phyloP scores from a whole-genome alignment of 495 filamentous ascomycete genomes.

The Thermochaetoides thermophila region DNA sequence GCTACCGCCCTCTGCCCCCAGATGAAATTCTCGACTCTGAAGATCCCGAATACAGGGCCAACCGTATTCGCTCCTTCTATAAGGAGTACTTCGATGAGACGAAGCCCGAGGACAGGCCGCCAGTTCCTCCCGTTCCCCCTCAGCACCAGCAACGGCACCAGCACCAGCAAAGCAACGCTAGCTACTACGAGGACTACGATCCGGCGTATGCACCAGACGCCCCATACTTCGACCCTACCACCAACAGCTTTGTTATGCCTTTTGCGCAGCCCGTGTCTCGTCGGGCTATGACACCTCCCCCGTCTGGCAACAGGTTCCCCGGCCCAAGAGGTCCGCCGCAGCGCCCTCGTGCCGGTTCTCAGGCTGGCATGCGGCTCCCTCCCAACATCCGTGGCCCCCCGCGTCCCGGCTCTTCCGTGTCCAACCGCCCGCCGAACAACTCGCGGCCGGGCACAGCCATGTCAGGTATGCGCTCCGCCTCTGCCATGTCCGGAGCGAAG shows the following conservation, averaged over 20 bases:
- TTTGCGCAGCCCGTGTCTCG: slow-evolving; percentile 73
- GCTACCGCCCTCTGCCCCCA: slow-evolving; percentile 82
- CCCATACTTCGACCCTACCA: slow-evolving; percentile 59
- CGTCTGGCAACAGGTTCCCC: slow-evolving; percentile 56
- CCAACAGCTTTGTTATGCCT: slow-evolving; percentile 59
- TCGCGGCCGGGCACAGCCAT: slow-evolving; percentile 51
- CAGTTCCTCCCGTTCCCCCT: slow-evolving; percentile 19
- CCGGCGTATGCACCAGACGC: slow-evolving; percentile 45
- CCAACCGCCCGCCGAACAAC: slow-evolving; percentile 22
- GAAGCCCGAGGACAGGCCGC: slow-evolving; percentile 33
- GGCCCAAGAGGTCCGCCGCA: slow-evolving; percentile 23
- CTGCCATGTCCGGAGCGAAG: slow-evolving; percentile 22
- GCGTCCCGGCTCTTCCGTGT: slow-evolving; percentile 30
- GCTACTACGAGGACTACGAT: slow-evolving; percentile 60
- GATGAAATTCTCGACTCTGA: slow-evolving; percentile 52
- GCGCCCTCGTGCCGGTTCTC: slow-evolving; percentile 21
- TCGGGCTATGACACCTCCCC: slow-evolving; percentile 94
- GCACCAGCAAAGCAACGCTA: slow-evolving; percentile 15
- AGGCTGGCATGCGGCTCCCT: slow-evolving; percentile 20
- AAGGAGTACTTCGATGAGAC: slow-evolving; percentile 97
- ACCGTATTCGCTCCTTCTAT: slow-evolving; percentile 95
- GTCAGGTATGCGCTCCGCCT: slow-evolving; percentile 38
- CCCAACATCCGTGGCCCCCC: slow-evolving; percentile 23
- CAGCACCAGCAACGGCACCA: slow-evolving; percentile 16
- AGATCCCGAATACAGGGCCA: slow-evolving; percentile 89